Base-by-base conservation (phyloP, 2,329 filamentous ascomycete genomes). In the Epichloe amarillans region DNA sequence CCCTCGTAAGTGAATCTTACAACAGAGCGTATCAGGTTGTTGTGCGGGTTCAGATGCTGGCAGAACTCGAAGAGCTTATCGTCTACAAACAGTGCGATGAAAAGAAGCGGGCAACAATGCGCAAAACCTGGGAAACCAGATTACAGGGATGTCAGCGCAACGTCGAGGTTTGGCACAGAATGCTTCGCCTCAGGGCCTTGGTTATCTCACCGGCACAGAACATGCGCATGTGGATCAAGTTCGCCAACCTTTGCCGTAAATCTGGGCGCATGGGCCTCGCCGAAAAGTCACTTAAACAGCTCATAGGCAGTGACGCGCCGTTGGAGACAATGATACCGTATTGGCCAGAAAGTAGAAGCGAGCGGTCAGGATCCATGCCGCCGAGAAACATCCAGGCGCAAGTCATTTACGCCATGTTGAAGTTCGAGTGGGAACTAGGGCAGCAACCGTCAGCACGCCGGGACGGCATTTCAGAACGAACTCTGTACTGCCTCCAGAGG, bases 221-320 rank as follows among this genome's bases (percentile, higher is more conserved):
- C 61, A 88, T 95, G 74, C 87, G 95, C 61, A 98, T 98, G 89
- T 96, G 90, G 83, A 97, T 98, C 73, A 99, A 98, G 65, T 98
- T 96, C 65, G 88, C 93, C 61, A 98, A 97, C 61, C 80, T 98
- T 5, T 99, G 94, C 68, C 86, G 94, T 61, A 99, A 98, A 68
- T 95, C 91, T 43, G 86, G 88, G 52, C 85, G 93, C 33, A 90
- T 91, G 76, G 91, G 93, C 10, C 78, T 99, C 46, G 93, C 93
- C 1, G 93, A 98, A 69, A 94, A 95, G 69, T 94, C 90, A 11
- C 72, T 99, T 49, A 90, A 93, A 64, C 88, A 88, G 54, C 74
- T 98, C n/a, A 84, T 96, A 51, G 86, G 84, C 30, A 81, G 76
- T 46, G 81, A 88, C 14, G 74, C 78, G 19, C 73, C 77, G 36